Conservation (phyloP, 2,329 filamentous ascomycete genomes). For the Elsinoe fawcettii region DNA sequence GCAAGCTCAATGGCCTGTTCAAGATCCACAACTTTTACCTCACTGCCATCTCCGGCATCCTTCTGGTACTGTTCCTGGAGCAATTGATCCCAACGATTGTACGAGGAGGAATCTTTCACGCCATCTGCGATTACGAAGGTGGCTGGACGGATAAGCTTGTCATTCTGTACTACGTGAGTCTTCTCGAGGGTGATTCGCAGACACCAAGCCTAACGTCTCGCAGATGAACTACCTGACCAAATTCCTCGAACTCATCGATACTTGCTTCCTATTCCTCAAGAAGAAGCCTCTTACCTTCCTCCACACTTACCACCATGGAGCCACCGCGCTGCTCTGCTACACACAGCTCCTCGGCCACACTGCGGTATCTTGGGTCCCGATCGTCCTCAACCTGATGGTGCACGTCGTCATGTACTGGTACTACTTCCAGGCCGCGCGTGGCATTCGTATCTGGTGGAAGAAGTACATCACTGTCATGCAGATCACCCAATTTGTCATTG, state of each 20-base stretch:
- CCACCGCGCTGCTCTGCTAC: conserved; percentile 94
- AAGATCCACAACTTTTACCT: conserved; percentile 95
- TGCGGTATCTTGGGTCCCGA: conserved; percentile 89
- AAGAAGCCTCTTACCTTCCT: conserved; percentile 99
- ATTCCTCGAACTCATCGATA: conserved; percentile 92
- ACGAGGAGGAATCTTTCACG: conserved; percentile 74
- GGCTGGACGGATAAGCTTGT: conserved; percentile 93
- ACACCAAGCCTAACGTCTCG: conserved; percentile 5
- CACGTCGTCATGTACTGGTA: conserved; percentile 99
- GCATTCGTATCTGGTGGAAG: conserved; percentile 98
- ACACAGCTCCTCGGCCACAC: conserved; percentile 91
- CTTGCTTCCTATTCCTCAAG: conserved; percentile 95
- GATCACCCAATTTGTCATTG: conserved; percentile 94
- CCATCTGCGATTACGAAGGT: conserved; percentile 73
- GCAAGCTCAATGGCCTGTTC: conserved; percentile 84
- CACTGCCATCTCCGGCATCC: conserved; percentile 70
- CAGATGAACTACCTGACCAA: conserved; percentile 98
- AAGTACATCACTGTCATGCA: conserved; percentile 98
- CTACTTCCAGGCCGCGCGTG: conserved; percentile 98
- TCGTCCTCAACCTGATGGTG: conserved; percentile 83
- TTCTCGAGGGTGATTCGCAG: conserved; percentile 23
- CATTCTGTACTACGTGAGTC: conserved; percentile 90
- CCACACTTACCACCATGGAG: conserved; percentile 97
- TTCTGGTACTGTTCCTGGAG: conserved; percentile 82
- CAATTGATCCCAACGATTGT: conserved; percentile 78